Evolutionary conservation across 1,284 basidiomycete genomes (phyloP).

Genomic region (Cryptococcus hybrid): DNA sequence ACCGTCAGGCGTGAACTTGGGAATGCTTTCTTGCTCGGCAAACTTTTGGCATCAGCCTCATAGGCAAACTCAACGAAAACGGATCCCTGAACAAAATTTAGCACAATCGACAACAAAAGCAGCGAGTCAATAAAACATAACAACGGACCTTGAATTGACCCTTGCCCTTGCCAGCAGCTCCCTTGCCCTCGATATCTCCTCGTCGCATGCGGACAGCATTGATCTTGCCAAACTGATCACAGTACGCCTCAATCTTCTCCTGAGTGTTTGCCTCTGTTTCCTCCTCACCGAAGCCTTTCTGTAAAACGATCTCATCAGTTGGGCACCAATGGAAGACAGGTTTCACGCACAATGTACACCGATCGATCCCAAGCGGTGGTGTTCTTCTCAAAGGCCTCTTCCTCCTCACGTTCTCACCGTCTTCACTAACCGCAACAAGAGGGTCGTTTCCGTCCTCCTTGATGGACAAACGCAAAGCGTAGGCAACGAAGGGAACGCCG

Average conservation of each 20-base stretch:
- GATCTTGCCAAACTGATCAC: conserved; percentile 72
- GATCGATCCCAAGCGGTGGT: conserved; percentile 67
- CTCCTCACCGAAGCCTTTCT: conserved; percentile 84
- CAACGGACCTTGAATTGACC: conserved; percentile 36
- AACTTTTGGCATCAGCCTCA: conserved; percentile 70
- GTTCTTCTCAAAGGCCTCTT: conserved; percentile 66
- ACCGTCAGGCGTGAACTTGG: conserved; percentile 65
- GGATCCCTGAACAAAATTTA: conserved; percentile 62
- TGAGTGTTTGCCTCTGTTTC: conserved; percentile 64
- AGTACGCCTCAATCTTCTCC: conserved; percentile 75
- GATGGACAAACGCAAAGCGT: conserved; percentile 59
- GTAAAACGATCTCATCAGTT: conserved; percentile 1
- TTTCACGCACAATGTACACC: conserved; percentile 71
- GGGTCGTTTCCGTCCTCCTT: conserved; percentile 52
- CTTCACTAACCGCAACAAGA: conserved; percentile 69
- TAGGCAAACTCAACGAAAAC: conserved; percentile 90
- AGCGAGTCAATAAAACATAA: no score
- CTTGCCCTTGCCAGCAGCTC: conserved; percentile 23
- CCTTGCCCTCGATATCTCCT: conserved; percentile 54
- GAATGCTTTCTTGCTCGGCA: conserved; percentile 74
- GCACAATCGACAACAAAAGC: no score
- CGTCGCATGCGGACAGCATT: conserved; percentile 82
- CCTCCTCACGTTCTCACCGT: conserved; percentile 70
- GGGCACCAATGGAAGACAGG: neutral
- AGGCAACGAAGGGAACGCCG: conserved; percentile 65